Evolutionary conservation across 75 land plant species (phyloP).

Genomic region (Pinus taeda): DNA sequence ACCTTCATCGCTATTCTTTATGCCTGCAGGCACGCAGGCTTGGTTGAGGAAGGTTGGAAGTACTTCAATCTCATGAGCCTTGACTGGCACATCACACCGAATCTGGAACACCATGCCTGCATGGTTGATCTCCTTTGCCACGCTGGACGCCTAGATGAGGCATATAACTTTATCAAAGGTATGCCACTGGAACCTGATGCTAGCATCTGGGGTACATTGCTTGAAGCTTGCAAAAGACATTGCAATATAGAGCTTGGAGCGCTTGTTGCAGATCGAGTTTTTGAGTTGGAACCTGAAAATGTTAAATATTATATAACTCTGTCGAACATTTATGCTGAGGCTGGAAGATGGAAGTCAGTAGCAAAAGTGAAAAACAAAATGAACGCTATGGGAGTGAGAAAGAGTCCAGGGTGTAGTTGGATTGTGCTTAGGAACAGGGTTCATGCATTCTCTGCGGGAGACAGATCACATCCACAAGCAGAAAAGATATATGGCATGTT

Average conservation of each 20-base stretch:
- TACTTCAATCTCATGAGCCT: neutral
- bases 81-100: neutral
- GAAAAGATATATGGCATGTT: neutral
- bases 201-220: neutral
- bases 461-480: neutral
- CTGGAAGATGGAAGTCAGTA: neutral
- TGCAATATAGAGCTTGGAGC: neutral
- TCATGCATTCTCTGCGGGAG: neutral
- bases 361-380: neutral
- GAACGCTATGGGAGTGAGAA: neutral
- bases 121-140: neutral
- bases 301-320: neutral
- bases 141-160: neutral
- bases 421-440: neutral
- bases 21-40: slow-evolving; percentile 9
- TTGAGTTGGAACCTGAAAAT: neutral
- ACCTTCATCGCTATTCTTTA: slow-evolving; percentile 5
- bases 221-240: neutral
- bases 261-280: neutral
- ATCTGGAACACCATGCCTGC: neutral
- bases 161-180: neutral
- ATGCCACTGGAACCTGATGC: neutral
- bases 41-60: neutral
- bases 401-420: neutral
- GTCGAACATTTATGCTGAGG: neutral